These are phyloP conservation scores for Xylariaceae sp. DNA, from an alignment of 2,329 filamentous ascomycete species.

Conservation along the genomic window DNA sequence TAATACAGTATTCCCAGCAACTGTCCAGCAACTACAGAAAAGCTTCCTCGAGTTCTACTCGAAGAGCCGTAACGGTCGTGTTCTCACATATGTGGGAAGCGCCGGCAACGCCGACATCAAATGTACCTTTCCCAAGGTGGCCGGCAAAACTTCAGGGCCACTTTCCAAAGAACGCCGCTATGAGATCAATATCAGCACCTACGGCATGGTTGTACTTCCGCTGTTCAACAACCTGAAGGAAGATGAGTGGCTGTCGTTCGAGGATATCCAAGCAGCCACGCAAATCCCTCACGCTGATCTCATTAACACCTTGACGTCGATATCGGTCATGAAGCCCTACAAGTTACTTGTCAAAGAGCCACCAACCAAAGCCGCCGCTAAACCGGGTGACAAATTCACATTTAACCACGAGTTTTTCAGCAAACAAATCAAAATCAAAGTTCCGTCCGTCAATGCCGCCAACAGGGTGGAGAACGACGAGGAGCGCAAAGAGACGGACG, in stretches of 20 bases:
- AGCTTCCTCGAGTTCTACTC: conserved; percentile 89
- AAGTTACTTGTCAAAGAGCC: conserved; percentile 78
- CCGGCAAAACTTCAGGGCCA: conserved; percentile 62
- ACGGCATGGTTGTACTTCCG: conserved; percentile 83
- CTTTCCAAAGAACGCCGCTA: conserved; percentile 68
- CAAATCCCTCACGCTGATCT: conserved; percentile 74
- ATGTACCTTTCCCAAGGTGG: conserved; percentile 69
- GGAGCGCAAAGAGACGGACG: conserved; percentile 67
- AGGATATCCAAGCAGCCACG: conserved; percentile 79
- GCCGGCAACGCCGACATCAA: conserved; percentile 81
- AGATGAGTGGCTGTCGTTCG: conserved; percentile 51
- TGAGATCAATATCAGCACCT: conserved; percentile 88
- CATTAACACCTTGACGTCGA: conserved; percentile 71
- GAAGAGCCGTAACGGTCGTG: conserved; percentile 79
- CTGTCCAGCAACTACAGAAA: conserved; percentile 70
- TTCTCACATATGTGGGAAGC: conserved; percentile 74
- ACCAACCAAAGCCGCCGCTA: conserved; percentile 67
- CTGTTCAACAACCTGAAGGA: conserved; percentile 77
- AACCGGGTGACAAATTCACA: conserved; percentile 69
- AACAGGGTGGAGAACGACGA: conserved; percentile 79
- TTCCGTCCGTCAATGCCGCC: conserved; percentile 73
- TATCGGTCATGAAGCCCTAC: conserved; percentile 75
- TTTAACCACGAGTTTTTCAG: conserved; percentile 82
- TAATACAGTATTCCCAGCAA: conserved; percentile 68
- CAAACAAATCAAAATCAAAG: conserved; percentile 83